phyloP scores from a whole-genome alignment of 257 asterid species.

The Penstemon davidsonii region DNA sequence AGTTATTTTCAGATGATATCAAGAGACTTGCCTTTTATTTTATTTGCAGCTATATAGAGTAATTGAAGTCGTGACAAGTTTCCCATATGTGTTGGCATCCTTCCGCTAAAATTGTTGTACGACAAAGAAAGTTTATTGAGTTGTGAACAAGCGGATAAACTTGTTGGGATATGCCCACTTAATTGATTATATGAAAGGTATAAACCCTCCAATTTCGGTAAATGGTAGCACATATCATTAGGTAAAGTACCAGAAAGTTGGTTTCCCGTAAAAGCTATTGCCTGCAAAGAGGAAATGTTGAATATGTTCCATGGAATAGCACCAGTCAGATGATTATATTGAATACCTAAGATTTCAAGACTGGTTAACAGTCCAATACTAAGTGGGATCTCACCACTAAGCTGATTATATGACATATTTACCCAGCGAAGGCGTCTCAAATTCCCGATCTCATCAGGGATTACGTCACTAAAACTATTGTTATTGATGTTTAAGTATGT shows the following conservation, averaged over 20 bases:
- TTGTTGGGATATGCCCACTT: too few relatives aligned
- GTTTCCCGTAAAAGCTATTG: not conserved
- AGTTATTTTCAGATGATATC: too few relatives aligned
- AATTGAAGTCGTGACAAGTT: not conserved
- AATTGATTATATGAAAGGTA: not conserved
- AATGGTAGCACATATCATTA: not conserved
- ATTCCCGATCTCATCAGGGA: constrained; percentile 1
- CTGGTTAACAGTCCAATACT: not conserved
- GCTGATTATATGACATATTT: not conserved
- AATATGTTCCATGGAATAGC: not conserved
- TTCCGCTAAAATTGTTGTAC: too few relatives aligned
- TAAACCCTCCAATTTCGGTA: not conserved
- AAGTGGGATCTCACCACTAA: not conserved
- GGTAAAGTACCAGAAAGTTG: not conserved
- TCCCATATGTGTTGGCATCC: not conserved
- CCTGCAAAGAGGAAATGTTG: constrained; percentile 12
- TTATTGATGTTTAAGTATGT: not conserved
- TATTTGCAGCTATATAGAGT: not conserved
- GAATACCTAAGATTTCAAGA: not conserved
- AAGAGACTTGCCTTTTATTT: constrained; percentile 5
- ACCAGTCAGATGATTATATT: not conserved
- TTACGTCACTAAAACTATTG: not conserved
- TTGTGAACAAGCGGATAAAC: too few relatives aligned
- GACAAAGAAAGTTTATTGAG: too few relatives aligned
- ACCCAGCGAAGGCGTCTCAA: not conserved